Base-by-base conservation (phyloP, 1,284 basidiomycete genomes). In the Rhodotorula sp. region DNA sequence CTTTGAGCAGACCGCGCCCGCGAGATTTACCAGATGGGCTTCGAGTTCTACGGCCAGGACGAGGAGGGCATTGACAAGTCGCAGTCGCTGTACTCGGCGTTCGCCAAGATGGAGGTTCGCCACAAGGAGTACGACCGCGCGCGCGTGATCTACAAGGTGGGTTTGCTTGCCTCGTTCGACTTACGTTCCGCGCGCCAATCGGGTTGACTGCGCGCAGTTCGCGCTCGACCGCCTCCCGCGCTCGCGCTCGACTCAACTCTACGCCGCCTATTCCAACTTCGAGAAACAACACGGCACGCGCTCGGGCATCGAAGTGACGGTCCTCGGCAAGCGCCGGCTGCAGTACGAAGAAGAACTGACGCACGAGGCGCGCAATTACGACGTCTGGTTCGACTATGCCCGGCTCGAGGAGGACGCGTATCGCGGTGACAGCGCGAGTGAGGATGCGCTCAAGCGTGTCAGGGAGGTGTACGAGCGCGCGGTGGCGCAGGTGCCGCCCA, bases 351-450 rank as follows among this genome's bases (percentile, higher is more conserved):
- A 96, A 75, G 94, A 97, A 80, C 80, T 97, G 2, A 81, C 86
- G 10, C 89, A 94, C 70, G 92, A 96, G 73, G 87, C 90, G 1
- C 87, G 88, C 48, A 96, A 98, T 80, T 99, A 98, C 77, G 95
- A 99, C 80, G 90, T 91, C 2, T 99, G 96, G 96, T 98, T 98
- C 79, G 96, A 98, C 78, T 96, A 96, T 77, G 86, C 92, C 18
- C 86, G 94, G 7, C 81, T 99, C 28, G 95, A 99, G 79, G 96
- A 99, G 80, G 91, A 89, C 52, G 91, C 93, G 0, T 86, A 88
- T 75, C 83, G 86, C 34, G 87, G 67, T 24, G 68, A 69, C 28
- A 51, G 63, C 10, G 57, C 40, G 15, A 51, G 47, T 30, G 92
- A 94, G 72, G 91, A 89, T 13, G 70, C 70, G 26, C 79, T 81